Evolutionary conservation across 345 rosid species (phyloP), one percentile per base, ranked within the genome.

Genomic region (Murraya koenigii): DNA sequence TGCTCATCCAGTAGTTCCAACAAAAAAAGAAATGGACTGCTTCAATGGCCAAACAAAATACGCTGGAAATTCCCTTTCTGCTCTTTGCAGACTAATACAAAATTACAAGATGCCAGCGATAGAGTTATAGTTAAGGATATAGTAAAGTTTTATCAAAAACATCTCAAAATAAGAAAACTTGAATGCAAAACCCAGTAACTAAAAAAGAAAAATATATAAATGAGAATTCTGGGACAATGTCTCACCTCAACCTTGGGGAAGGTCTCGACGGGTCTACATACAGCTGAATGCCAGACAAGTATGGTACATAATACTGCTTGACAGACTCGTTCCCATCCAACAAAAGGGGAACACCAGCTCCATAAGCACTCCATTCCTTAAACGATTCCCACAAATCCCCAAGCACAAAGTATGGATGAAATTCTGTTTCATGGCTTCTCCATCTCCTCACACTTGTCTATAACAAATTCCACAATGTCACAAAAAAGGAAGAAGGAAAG

Each of bases 331-430:
- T 84, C 61, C 90, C 94, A 63, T 91, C 84, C 89, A 96, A 83
- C 49, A 91, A 65, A 60, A 96, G 86, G 20, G 95, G 98, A 71
- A 94, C 93, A 59, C 97, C 98, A 0, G 93, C 97, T 66, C 99
- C 98, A 68, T 92, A 96, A 0, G 95, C 97, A 84, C 99, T 96
- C 98, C 98, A 94, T 76, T 94, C 95, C 26, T 81, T 85, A 28
- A 92, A 92, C 62, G 95, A 87, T 72, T 94, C 97, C 99, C 98
- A 96, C 19, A 96, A 77, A 82, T 96, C 97, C 32, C 85, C 91
- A 0, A 96, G 90, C 59, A 88, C 67, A 83, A 92, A 94, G 63
- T 86, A 93, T 3, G 71, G 85, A 32, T 72, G 75, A 36, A 30
- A 72, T 63, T 84, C 87, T 5, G 81, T 74, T 63, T 82, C 84